Base-by-base conservation (phyloP, 176 grass and related monocot species). In the Bolboschoenus planiculmis region DNA sequence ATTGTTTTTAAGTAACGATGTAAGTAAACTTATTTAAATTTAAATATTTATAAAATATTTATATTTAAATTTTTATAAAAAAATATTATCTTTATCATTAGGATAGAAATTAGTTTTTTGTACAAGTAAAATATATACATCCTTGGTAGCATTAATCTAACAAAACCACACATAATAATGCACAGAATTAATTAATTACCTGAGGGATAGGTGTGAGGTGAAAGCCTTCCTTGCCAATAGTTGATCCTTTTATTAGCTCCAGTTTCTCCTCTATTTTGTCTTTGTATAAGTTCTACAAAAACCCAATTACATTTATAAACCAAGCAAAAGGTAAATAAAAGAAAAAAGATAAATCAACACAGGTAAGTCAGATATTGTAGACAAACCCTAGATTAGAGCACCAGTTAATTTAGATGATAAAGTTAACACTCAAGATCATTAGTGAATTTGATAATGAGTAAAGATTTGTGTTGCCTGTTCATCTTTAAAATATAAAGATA, bases 221-320 rank as follows among this genome's bases (percentile, higher is more conserved):
- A 81, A 94, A 98, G 14, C 85, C 88, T 14, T 92, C 88, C 8
- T 90, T 92, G 61, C 87, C 88, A 4, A 93, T 62, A 0, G 86
- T 98, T n/a, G 94, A 79, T 82, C 88, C 95, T 71, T 98, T 89
- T 3, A 94, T 47, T 16, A 98, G 82, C 24, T 94, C 83, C 64
- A 90, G 51, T 0, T 85, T 90, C n/a, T 91, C 84, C 29, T 88
- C 87, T 24, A 91, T 56, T 61, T 92, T 97, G 2, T 92, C 87
- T 21, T 78, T 91, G 78, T 92, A 91, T 24, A 92, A 82, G 77
- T 91, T 94, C 95, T 97, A 87, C 55, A 83, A 3, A 80, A 40
- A 72, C 26, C 43, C 78, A 62, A 71, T n/a, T n/a, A n/a, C n/a
- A n/a, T n/a, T n/a, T n/a, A n/a, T n/a, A n/a, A 78, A 46, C 27